Percentiles rank a stretch among this genome's conserved stretches.
These are phyloP conservation scores for Baorangia bicolor DNA, from an alignment of 768 basidiomycete species.

Conservation along the genomic window DNA sequence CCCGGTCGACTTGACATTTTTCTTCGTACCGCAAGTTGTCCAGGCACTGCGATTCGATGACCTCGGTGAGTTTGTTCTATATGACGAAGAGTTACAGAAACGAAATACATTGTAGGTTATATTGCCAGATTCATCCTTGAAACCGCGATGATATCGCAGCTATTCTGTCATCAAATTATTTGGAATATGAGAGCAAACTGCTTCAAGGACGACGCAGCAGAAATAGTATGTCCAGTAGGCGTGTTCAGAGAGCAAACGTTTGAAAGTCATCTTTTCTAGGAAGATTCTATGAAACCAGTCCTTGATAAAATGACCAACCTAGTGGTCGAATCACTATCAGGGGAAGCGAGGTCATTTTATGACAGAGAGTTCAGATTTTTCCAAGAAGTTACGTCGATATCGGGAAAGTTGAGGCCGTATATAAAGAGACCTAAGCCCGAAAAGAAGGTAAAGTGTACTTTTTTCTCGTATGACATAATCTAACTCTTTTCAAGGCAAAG, in stretches of 20 bases:
- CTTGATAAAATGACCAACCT: conserved; percentile 82
- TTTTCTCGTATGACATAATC: not conserved
- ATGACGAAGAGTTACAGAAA: not conserved
- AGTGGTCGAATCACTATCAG: conserved; percentile 84
- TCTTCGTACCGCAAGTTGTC: conserved; percentile 98
- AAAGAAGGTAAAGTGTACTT: conserved; percentile 71
- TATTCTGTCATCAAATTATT: conserved; percentile 99
- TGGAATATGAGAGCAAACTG: conserved; percentile 99
- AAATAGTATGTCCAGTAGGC: conserved; percentile 53
- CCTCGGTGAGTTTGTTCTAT: conserved; percentile 53
- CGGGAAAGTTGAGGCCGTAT: conserved; percentile 93
- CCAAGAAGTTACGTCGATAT: conserved; percentile 95
- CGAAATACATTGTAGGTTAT: conserved; percentile 58
- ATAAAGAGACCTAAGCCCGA: conserved; percentile 95
- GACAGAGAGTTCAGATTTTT: conserved; percentile 96
- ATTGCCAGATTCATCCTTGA: conserved; percentile 95
- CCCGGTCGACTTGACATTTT: conserved; percentile 93
- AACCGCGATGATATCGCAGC: conserved; percentile 93
- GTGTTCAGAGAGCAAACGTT: not conserved
- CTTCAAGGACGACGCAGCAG: conserved; percentile 86
- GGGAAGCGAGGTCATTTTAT: conserved; percentile 85
- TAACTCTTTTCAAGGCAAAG: conserved; percentile 63
- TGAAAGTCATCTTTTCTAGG: conserved; percentile 43
- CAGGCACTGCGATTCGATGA: conserved; percentile 92
- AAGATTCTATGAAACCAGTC: conserved; percentile 94